phyloP scores from a whole-genome alignment of 2,329 filamentous ascomycete species.

The Colletotrichum gigasporum region DNA sequence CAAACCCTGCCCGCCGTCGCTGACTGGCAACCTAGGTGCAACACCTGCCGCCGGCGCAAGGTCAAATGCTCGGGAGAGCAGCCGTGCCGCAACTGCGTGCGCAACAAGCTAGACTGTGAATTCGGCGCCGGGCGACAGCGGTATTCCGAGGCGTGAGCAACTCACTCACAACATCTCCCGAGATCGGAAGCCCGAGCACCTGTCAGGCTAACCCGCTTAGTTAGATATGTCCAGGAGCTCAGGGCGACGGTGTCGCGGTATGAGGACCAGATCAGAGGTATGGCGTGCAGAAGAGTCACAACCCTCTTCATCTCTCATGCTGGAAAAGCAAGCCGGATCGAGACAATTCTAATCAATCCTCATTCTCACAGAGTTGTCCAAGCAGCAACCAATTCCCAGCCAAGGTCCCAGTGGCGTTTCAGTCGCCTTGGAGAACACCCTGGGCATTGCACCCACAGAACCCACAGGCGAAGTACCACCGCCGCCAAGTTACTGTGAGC shows the following conservation, averaged over 20 bases:
- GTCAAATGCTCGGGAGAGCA: conserved; percentile 45
- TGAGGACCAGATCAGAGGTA: conserved; percentile 21
- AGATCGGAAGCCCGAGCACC: neutral
- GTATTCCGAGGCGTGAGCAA: conserved; percentile 28
- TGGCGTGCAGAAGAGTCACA: no score
- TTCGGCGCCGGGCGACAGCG: conserved; percentile 38
- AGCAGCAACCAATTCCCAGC: neutral
- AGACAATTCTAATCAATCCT: neutral
- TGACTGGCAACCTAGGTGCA: conserved; percentile 21
- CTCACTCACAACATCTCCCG: neutral
- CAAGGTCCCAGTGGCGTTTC: neutral
- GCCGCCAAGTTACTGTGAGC: conserved; percentile 23
- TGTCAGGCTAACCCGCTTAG: neutral
- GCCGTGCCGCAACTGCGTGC: conserved; percentile 44
- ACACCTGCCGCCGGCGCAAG: conserved; percentile 43
- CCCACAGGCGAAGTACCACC: conserved; percentile 24
- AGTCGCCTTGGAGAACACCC: conserved; percentile 9
- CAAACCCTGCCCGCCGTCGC: neutral
- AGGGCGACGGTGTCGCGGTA: conserved; percentile 18
- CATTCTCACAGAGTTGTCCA: conserved; percentile 5
- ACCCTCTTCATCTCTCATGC: neutral
- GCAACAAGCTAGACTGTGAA: conserved; percentile 43
- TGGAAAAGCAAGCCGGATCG: no score
- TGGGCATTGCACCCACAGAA: conserved; percentile 23
- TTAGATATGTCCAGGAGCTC: conserved; percentile 23